Percentiles rank a stretch among this genome's conserved stretches.
Conservation (phyloP, 306 rosid genomes). For the Prunus armeniaca region DNA sequence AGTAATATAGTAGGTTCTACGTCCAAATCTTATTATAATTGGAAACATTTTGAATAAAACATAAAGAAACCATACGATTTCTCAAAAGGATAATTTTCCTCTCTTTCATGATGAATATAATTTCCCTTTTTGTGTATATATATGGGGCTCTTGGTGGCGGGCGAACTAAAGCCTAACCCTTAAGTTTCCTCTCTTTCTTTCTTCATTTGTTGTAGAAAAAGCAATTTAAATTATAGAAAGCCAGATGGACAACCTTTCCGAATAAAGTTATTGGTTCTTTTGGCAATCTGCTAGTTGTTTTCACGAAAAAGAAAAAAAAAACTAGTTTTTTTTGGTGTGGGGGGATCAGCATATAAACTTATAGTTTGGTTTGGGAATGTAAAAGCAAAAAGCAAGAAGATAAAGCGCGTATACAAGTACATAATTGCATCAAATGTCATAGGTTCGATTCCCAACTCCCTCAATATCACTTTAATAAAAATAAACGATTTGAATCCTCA, state of each 20-base stretch:
- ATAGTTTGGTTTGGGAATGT: not conserved
- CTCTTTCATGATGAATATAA: not conserved
- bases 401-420: too few species aligned
- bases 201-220: not conserved
- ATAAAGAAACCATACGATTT: not conserved
- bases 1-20: not conserved
- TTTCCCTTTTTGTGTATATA: not conserved
- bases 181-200: not conserved
- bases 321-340: accelerated
- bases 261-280: not conserved
- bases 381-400: not conserved
- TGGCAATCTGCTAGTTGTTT: too few species aligned
- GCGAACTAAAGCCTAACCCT: too few species aligned
- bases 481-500: too few species aligned
- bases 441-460: too few species aligned
- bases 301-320: too few species aligned
- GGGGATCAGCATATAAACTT: not conserved
- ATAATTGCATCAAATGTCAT: too few species aligned
- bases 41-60: not conserved
- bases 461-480: too few species aligned
- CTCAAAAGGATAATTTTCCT: not conserved
- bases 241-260: not conserved
- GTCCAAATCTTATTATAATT: not conserved
- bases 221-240: not conserved
- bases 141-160: too few species aligned